These are phyloP conservation scores for Jacaranda mimosifolia DNA, from an alignment of 257 asterid species.

Conservation along the genomic window DNA sequence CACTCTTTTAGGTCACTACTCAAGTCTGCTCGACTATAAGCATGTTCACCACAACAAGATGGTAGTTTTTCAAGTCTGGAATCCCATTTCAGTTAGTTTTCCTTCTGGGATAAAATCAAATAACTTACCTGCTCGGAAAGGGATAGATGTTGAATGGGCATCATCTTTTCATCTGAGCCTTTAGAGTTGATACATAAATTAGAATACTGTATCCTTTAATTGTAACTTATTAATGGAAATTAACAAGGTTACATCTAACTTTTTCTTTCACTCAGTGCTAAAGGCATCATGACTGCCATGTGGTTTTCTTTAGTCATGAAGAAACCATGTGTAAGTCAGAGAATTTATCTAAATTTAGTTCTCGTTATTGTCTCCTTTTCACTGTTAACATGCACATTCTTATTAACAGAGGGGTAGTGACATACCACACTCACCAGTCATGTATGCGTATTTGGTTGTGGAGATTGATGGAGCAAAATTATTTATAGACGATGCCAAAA, in stretches of 20 bases:
- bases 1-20: not conserved
- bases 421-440: constrained; percentile 90
- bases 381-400: constrained; percentile 27
- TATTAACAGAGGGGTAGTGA: constrained; percentile 86
- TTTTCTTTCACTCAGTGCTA: constrained; percentile 15
- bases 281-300: constrained; percentile 23
- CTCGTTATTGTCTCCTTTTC: constrained; percentile 29
- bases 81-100: constrained; percentile 20
- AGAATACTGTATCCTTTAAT: not conserved
- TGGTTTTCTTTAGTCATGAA: constrained; percentile 18
- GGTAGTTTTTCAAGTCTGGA: not conserved
- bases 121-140: not conserved
- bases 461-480: constrained; percentile 87
- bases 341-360: constrained; percentile 10
- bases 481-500: constrained; percentile 74
- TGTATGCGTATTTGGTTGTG: constrained; percentile 89
- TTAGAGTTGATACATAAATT: constrained; percentile 25
- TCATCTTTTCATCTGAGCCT: constrained; percentile 13
- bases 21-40: not conserved
- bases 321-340: constrained; percentile 6
- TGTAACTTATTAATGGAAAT: not conserved
- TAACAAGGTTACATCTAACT: not conserved
- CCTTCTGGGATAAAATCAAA: not conserved
- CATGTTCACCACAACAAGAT: not conserved
- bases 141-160: constrained; percentile 13